Evolutionary conservation across 768 basidiomycete genomes (phyloP).

Genomic region (Trametes meyenii): DNA sequence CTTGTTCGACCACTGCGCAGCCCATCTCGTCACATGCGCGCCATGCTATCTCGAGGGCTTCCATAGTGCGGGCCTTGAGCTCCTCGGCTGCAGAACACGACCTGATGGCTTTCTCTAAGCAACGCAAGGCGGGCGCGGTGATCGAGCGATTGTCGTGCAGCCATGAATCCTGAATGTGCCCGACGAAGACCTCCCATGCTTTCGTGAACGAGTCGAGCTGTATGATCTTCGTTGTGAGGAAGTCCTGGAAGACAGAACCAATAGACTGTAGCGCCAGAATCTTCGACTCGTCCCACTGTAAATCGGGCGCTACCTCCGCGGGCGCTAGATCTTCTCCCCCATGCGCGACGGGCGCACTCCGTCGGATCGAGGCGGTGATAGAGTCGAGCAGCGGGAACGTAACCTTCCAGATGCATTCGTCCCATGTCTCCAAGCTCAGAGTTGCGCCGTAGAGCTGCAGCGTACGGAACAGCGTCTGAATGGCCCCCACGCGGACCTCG

Average conservation of each 20-base stretch:
- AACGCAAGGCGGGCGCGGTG: constrained; percentile 83
- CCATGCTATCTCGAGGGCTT: constrained; percentile 71
- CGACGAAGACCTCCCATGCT: constrained; percentile 77
- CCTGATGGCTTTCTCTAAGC: constrained; percentile 77
- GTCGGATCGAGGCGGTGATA: constrained; percentile 59
- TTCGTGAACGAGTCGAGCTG: constrained; percentile 66
- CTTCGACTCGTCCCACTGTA: constrained; percentile 87
- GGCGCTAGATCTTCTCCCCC: constrained; percentile 17
- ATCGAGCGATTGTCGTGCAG: constrained; percentile 63
- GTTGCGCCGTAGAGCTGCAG: constrained; percentile 92
- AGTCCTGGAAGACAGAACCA: constrained; percentile 82
- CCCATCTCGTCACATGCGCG: constrained; percentile 68
- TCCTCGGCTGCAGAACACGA: constrained; percentile 47
- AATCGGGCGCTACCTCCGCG: constrained; percentile 29
- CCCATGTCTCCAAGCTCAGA: constrained; percentile 82
- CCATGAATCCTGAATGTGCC: constrained; percentile 71
- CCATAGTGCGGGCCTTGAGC: constrained; percentile 43
- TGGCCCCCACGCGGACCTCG: constrained; percentile 91
- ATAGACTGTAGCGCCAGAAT: constrained; percentile 82
- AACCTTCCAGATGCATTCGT: constrained; percentile 88
- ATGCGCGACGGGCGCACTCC: constrained; percentile 23
- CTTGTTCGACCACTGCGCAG: constrained; percentile 44
- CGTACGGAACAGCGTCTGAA: constrained; percentile 92
- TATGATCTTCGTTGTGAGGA: constrained; percentile 74
- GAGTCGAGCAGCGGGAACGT: constrained; percentile 85